Base-by-base conservation (phyloP, 2,329 filamentous ascomycete genomes). In the Venturia pyrina region DNA sequence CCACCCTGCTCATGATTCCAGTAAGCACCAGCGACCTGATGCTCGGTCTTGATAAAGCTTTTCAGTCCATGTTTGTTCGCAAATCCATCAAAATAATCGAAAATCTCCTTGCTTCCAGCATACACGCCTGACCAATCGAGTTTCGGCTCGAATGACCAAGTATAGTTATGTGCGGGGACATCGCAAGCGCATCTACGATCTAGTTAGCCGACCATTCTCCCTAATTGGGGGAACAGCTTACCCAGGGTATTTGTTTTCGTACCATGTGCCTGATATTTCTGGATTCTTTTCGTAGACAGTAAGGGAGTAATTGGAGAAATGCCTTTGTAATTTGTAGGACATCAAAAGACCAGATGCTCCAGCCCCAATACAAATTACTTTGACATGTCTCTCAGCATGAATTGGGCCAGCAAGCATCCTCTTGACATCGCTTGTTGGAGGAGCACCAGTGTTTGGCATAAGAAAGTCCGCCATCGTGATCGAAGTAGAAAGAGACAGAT, bases 121-220 rank as follows among this genome's bases (percentile, higher is more conserved):
- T 82, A 82, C 0, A 78, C 74, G 3, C 75, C 74, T 0, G 77
- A 75, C 75, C 76, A 80, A 61, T 78, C 74, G 24, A 72, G 69
- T 63, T 80, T 79, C 1, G 78, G 80, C 69, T 81, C 79, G 64
- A 82, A 83, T 8, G 76, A 78, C 73, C 75, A 82, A 0, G 78
- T 80, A 72, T 83, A 83, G 68, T 80, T 82, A 70, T 83, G 81
- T 0, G 80, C 76, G 1, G 80, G 81, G 0, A 83, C 77, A 65
- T 85, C 81, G 68, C 79, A 82, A 5, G 78, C 79, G 70, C 79
- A 80, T 50, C 73, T 75, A 60, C 28, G n/a, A 67, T 32, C 34
- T 64, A 17, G 21, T 66, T 19, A 57, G 41, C 46, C 19, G 10
- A 40, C 5, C 28, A n/a, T 44, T 15, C 21, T 44, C 24, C 46